phyloP scores from a whole-genome alignment of 2,329 filamentous ascomycete genomes.

The Harringtonia lauricola region DNA sequence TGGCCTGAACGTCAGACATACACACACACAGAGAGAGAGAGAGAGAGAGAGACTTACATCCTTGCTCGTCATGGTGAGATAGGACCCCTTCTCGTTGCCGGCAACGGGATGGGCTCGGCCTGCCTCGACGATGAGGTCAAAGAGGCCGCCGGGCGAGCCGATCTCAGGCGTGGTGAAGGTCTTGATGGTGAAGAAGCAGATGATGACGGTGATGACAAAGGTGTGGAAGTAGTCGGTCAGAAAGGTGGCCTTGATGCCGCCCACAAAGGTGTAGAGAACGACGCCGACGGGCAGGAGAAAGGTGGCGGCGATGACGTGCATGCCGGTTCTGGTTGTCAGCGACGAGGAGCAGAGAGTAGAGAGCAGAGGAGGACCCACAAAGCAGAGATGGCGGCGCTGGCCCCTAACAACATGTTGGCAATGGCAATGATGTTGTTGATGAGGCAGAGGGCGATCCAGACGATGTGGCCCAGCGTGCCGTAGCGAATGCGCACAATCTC shows the following conservation, averaged over 20 bases:
- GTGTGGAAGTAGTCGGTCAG: constrained; percentile 30
- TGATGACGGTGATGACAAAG: constrained; percentile 24
- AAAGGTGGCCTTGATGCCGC: constrained; percentile 27
- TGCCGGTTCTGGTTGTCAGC: too few relatives aligned
- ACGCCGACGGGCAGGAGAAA: too few relatives aligned
- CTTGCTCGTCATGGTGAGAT: constrained; percentile 24
- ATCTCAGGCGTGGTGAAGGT: constrained; percentile 18
- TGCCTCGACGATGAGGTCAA: constrained; percentile 23
- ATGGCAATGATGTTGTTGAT: constrained; percentile 30
- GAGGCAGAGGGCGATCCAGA: constrained; percentile 26
- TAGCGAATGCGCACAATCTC: constrained; percentile 28
- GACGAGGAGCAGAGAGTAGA: too few relatives aligned
- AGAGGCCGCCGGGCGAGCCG: constrained; percentile 22
- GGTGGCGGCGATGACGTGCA: too few relatives aligned
- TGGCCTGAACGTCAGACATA: too few relatives aligned
- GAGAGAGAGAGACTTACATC: too few relatives aligned
- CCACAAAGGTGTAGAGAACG: constrained; percentile 26
- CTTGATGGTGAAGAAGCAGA: constrained; percentile 26
- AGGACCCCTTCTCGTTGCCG: constrained; percentile 22
- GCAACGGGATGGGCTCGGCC: constrained; percentile 20
- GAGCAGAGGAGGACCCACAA: too few relatives aligned
- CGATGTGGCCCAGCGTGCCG: constrained; percentile 24
- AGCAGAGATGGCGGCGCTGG: constrained; percentile 26
- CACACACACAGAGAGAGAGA: too few relatives aligned
- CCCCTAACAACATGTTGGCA: constrained; percentile 25